Evolutionary conservation across 2,329 filamentous ascomycete genomes (phyloP).

Genomic region (Apiospora kogelbergensis): DNA sequence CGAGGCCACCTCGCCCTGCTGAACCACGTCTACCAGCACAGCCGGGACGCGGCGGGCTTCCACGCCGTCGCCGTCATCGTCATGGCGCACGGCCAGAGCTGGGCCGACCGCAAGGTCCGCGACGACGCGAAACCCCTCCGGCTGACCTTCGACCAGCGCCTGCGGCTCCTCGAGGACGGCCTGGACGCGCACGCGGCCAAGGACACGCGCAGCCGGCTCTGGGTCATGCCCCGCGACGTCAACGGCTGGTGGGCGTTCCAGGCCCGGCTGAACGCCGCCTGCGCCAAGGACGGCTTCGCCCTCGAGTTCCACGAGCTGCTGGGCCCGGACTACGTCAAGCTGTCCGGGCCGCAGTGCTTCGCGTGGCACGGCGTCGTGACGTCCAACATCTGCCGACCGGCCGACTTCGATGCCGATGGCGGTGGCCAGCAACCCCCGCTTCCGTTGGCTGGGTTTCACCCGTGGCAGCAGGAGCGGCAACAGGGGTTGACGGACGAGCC

Average conservation of each 20-base stretch:
- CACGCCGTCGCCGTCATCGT: background rate
- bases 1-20: slow-evolving; percentile 34
- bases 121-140: background rate
- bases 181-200: background rate
- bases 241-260: slow-evolving; percentile 9
- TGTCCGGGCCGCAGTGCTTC: background rate
- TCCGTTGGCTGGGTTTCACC: background rate
- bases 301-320: background rate
- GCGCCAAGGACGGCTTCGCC: background rate
- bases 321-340: slow-evolving; percentile 6
- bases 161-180: background rate
- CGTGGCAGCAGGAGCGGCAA: background rate
- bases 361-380: slow-evolving; percentile 11
- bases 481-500: background rate
- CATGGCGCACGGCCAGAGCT: slow-evolving; percentile 10
- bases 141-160: slow-evolving; percentile 5
- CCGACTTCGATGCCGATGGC: slow-evolving; percentile 8
- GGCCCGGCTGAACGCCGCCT: background rate
- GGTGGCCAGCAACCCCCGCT: background rate
- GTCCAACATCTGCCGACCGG: slow-evolving; percentile 9
- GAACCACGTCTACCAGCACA: slow-evolving; percentile 26
- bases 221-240: slow-evolving; percentile 7
- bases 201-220: background rate
- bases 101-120: slow-evolving; percentile 3
- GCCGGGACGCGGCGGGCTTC: background rate